Evolutionary conservation across 805 yeast species (phyloP).

Genomic region (Candida tallmaniae): DNA sequence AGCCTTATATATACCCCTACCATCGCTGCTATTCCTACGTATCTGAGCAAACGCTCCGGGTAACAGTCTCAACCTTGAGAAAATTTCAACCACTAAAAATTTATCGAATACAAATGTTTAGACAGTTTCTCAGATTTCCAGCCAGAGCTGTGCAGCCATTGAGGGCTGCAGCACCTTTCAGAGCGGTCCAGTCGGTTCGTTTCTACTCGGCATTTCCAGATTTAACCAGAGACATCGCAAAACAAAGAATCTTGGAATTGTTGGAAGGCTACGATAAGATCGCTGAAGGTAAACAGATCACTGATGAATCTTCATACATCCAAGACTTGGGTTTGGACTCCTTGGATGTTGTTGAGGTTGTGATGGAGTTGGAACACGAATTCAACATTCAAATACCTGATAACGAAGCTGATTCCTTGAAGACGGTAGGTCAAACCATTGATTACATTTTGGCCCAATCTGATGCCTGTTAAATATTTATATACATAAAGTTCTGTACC

Average conservation of each 20-base stretch:
- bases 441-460: slow-evolving; percentile 40
- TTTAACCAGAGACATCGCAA: slow-evolving; percentile 57
- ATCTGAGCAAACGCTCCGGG: neutral
- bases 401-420: slow-evolving; percentile 42
- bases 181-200: slow-evolving; percentile 14
- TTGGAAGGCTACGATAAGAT: slow-evolving; percentile 63
- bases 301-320: slow-evolving; percentile 31
- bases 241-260: slow-evolving; percentile 58
- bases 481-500: neutral
- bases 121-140: slow-evolving; percentile 8
- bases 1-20: too few species aligned
- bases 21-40: too few species aligned
- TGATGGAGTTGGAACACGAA: slow-evolving; percentile 45
- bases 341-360: slow-evolving; percentile 44
- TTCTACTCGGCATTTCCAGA: slow-evolving; percentile 56
- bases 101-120: slow-evolving; percentile 6
- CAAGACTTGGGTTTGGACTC: slow-evolving; percentile 45
- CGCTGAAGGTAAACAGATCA: slow-evolving; percentile 31
- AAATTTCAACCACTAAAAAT: slow-evolving; percentile 6
- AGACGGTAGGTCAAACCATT: slow-evolving; percentile 43
- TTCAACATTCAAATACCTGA: slow-evolving; percentile 46
- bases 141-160: slow-evolving; percentile 2
- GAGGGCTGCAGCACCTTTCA: neutral
- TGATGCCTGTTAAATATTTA: slow-evolving; percentile 31
- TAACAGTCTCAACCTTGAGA: slow-evolving; percentile 4